Conservation (phyloP, 768 basidiomycete genomes). For the Podaxis carcinomalis region DNA sequence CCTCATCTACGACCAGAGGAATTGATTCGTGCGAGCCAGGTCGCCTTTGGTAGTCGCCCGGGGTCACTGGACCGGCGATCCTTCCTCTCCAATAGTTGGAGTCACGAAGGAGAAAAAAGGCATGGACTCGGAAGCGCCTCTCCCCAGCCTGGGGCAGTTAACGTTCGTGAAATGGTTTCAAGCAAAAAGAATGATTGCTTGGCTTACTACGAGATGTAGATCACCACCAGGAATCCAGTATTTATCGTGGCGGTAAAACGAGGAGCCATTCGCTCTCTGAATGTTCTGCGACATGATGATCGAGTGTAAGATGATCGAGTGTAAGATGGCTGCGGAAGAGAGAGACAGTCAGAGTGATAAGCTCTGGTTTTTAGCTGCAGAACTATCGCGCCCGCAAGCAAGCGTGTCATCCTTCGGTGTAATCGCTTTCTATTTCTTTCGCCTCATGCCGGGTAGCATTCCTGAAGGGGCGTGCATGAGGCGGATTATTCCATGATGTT, state of each 20-base stretch:
- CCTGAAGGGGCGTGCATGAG: neutral
- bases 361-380: too few relatives aligned
- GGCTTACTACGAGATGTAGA: neutral
- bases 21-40: neutral
- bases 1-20: neutral
- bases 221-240: neutral
- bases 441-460: neutral
- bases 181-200: neutral
- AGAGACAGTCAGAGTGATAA: too few relatives aligned
- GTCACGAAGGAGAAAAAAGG: conserved; percentile 1
- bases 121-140: neutral
- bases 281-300: neutral
- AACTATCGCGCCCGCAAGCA: too few relatives aligned
- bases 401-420: neutral
- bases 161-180: neutral
- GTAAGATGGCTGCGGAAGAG: neutral
- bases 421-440: neutral
- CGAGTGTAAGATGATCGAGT: neutral
- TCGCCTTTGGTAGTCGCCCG: neutral
- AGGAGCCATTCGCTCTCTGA: neutral
- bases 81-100: neutral
- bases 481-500: neutral
- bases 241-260: neutral
- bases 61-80: neutral
- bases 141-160: neutral